Percentiles rank a stretch among this genome's conserved stretches.
phyloP scores from a whole-genome alignment of 2,329 filamentous ascomycete genomes.

The Talaromyces islandicus region DNA sequence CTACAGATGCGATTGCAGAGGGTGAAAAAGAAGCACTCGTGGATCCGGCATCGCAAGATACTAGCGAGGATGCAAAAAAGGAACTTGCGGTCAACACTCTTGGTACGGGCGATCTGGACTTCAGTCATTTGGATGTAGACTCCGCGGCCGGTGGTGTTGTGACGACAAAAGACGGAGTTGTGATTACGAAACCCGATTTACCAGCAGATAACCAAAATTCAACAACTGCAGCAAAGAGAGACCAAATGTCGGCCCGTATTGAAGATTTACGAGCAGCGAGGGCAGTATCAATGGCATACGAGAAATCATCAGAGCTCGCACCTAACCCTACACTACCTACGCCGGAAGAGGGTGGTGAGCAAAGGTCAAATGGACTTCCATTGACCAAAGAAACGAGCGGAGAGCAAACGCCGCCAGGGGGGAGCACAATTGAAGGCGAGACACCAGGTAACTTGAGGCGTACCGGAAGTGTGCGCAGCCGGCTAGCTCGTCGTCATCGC shows the following conservation, averaged over 20 bases:
- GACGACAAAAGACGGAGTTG: conserved; percentile 32
- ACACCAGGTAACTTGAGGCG: conserved; percentile 46
- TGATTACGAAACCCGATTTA: conserved; percentile 30
- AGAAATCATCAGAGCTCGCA: conserved; percentile 31
- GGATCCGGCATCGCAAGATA: conserved; percentile 19
- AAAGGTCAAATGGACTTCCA: conserved; percentile 18
- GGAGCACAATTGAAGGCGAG: conserved; percentile 61
- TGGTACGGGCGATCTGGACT: conserved; percentile 79
- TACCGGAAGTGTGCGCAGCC: conserved; percentile 63
- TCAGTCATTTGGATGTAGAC: conserved; percentile 77
- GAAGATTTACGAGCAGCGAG: conserved; percentile 55
- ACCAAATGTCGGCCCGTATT: conserved; percentile 50
- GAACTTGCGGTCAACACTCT: conserved; percentile 82
- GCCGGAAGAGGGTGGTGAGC: conserved; percentile 30
- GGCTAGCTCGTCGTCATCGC: conserved; percentile 64
- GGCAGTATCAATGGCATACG: conserved; percentile 57
- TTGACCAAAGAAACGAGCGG: conserved; percentile 35
- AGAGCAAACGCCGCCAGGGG: conserved; percentile 60
- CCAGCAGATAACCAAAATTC: conserved; percentile 29
- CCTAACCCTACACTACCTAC: conserved; percentile 34
- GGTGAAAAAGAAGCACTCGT: conserved; percentile 19
- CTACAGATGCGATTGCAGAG: conserved; percentile 17
- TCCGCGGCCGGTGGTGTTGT: conserved; percentile 27
- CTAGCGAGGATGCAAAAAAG: conserved; percentile 46
- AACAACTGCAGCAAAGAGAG: conserved; percentile 32